These are phyloP conservation scores for Epichloe gansuensis DNA, from an alignment of 2,329 filamentous ascomycete genomes.

Conservation along the genomic window DNA sequence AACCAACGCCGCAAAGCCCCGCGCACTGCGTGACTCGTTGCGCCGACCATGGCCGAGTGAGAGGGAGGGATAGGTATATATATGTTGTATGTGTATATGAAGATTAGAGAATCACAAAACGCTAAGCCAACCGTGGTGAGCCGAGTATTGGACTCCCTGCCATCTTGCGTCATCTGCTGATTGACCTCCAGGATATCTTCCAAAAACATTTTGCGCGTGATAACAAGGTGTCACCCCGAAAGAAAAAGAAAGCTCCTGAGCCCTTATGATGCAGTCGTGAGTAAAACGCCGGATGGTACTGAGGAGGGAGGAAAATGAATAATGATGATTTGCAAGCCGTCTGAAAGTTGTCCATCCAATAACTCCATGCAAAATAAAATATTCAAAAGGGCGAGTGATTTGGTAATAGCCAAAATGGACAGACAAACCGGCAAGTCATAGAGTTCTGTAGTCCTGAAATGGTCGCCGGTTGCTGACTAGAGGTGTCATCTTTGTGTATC, in stretches of 20 bases:
- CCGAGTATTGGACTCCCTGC: not conserved
- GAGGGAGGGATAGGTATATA: too few species aligned
- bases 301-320: not conserved
- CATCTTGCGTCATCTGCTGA: not conserved
- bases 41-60: too few species aligned
- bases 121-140: not conserved
- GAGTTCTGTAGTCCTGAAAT: slow-evolving; percentile 1
- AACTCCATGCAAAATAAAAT: not conserved
- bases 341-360: not conserved
- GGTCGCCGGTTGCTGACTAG: not conserved
- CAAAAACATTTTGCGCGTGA: not conserved
- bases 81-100: slow-evolving; percentile 4
- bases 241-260: not conserved
- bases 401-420: not conserved
- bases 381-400: not conserved
- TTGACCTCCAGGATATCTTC: not conserved
- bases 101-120: slow-evolving; percentile 13
- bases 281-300: not conserved
- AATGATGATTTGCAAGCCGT: not conserved
- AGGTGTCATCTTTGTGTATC: not conserved
- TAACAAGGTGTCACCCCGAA: not conserved
- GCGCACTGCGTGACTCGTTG: too few species aligned
- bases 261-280: slow-evolving; percentile 3
- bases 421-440: not conserved
- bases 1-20: too few species aligned